Evolutionary conservation across 2,329 filamentous ascomycete species (phyloP), one percentile per base, ranked within the genome.

Genomic region (Lizonia empirigonia): DNA sequence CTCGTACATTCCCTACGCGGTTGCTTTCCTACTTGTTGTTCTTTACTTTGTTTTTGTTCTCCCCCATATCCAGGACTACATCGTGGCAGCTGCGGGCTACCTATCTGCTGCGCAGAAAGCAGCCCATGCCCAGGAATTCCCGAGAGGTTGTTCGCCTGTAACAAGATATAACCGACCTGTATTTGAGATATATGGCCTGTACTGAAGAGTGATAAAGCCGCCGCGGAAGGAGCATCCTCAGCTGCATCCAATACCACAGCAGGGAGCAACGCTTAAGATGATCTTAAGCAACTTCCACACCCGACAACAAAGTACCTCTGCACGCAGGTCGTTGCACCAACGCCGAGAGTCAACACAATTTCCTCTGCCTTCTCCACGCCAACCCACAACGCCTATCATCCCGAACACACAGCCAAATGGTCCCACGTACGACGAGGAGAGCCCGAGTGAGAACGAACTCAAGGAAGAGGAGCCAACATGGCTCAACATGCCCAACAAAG

Each of bases 401-500:
- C 18, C 29, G 7, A 24, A 34, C 16, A 52, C 42, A 12, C 32
- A 42, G 24, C 49, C 42, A 2, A 18, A 42, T 12, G 37, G 49
- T 4, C 44, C 32, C 27, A 37, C 27, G 5, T 33, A 44, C 33
- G 38, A 47, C 18, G 29, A 42, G 13, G 49, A 47, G 18, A 47
- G 24, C 18, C 18, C 42, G 23, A 33, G 24, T 15, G 44, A 33
- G 38, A 33, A 50, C 10, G 1, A 3, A 16, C 12, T 8, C 23
- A 16, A 22, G 4, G 26, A 42, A 5, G 9, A 10, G 10, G 49
- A 64, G 32, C 69, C 72, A 23, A 71, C 73, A 67, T 77, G 73
- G 74, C 26, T 44, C 30, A 73, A 74, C 48, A 67, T 76, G 63
- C 74, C 74, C 13, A 70, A 72, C 57, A 76, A 76, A 55, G 58